These are phyloP conservation scores for Aspergillus cejpii DNA, from an alignment of 2,329 filamentous ascomycete genomes.

Conservation along the genomic window DNA sequence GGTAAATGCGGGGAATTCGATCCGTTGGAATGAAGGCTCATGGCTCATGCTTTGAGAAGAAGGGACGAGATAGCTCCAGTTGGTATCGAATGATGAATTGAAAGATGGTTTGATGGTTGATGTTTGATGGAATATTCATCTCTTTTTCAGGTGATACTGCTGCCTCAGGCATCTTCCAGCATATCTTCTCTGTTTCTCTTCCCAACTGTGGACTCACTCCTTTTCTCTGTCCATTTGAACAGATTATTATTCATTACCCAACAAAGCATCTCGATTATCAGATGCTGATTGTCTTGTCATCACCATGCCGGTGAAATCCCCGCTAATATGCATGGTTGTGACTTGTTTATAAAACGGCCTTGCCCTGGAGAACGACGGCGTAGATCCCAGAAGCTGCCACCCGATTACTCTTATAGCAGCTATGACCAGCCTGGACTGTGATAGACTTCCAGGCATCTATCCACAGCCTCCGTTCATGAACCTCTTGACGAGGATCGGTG, in stretches of 20 bases:
- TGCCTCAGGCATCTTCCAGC: no score
- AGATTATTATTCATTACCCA: background rate
- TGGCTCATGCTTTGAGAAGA: no score
- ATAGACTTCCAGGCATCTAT: slow-evolving; percentile 39
- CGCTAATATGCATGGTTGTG: background rate
- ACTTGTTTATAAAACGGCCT: no score
- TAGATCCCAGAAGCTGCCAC: slow-evolving; percentile 43
- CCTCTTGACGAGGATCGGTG: slow-evolving; percentile 30
- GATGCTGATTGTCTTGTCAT: background rate
- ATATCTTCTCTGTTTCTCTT: no score
- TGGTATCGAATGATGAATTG: no score
- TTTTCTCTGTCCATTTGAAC: no score
- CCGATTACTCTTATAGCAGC: slow-evolving; percentile 48
- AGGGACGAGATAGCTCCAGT: no score
- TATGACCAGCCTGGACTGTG: slow-evolving; percentile 44
- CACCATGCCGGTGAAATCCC: background rate
- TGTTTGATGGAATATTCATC: no score
- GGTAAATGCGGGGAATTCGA: slow-evolving; percentile 8
- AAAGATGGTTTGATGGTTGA: no score
- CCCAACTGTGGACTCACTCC: no score
- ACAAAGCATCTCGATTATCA: slow-evolving; percentile 3
- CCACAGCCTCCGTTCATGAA: slow-evolving; percentile 43
- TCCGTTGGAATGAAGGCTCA: background rate
- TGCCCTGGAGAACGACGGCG: slow-evolving; percentile 47
- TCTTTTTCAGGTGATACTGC: no score